Evolutionary conservation across 768 basidiomycete genomes (phyloP).

Genomic region (Tulasnella sp.): DNA sequence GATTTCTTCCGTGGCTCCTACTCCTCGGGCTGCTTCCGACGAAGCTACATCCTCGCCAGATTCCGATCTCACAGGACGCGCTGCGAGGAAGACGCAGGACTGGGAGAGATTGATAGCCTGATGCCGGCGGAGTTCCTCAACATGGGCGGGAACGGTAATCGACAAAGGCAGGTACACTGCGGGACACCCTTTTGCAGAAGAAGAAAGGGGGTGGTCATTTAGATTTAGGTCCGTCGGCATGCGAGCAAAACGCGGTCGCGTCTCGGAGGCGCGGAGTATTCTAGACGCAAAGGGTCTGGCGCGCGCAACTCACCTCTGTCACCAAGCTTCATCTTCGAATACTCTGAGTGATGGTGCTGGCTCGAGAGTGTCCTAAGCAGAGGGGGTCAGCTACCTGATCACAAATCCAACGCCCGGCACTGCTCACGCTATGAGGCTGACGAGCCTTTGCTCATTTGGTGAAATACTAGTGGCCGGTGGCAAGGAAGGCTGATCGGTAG

Average conservation of each 20-base stretch:
- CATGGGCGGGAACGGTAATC: slow-evolving; percentile 48
- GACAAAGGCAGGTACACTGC: slow-evolving; percentile 52
- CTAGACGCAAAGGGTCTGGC: background rate
- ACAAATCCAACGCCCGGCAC: background rate
- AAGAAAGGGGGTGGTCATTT: background rate
- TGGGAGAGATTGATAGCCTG: slow-evolving; percentile 35
- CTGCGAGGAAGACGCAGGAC: slow-evolving; percentile 26
- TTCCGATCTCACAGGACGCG: slow-evolving; percentile 29
- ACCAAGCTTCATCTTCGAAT: slow-evolving; percentile 60
- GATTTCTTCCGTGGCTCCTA: too few relatives aligned
- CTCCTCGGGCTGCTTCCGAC: background rate
- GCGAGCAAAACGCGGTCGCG: slow-evolving; percentile 8
- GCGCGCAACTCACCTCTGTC: slow-evolving; percentile 25
- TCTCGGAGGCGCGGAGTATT: slow-evolving; percentile 1
- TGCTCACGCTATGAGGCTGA: slow-evolving; percentile 1
- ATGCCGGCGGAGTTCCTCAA: slow-evolving; percentile 40
- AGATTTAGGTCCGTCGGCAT: background rate
- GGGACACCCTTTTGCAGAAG: slow-evolving; percentile 39
- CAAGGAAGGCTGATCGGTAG: too few relatives aligned
- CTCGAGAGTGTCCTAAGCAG: slow-evolving; percentile 39
- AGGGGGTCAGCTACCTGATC: slow-evolving; percentile 34
- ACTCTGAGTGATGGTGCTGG: slow-evolving; percentile 63
- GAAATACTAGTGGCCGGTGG: background rate
- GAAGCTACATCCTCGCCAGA: slow-evolving; percentile 28
- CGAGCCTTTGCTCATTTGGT: slow-evolving; percentile 1